phyloP scores from a whole-genome alignment of 176 grass and related monocot species.

The Oryza nivara region DNA sequence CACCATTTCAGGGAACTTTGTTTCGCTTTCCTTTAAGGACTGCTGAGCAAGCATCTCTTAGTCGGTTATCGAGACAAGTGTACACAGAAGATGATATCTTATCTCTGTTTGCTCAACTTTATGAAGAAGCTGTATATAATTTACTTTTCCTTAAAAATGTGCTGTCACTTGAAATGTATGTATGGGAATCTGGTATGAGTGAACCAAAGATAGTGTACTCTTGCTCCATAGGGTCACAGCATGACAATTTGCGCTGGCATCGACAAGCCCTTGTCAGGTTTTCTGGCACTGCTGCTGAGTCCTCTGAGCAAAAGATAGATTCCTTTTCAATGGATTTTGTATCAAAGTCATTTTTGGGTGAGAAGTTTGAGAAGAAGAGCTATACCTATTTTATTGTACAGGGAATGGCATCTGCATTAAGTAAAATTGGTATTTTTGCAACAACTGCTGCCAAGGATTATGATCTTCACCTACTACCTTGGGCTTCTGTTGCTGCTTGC shows the following conservation, averaged over 20 bases:
- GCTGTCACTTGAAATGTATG: slow-evolving; percentile 84
- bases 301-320: slow-evolving; percentile 59
- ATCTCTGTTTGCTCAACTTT: slow-evolving; percentile 74
- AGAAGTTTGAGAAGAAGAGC: slow-evolving; percentile 66
- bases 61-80: slow-evolving; percentile 76
- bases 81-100: slow-evolving; percentile 87
- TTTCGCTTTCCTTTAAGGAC: slow-evolving; percentile 93
- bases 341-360: slow-evolving; percentile 58
- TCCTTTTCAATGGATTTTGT: slow-evolving; percentile 77
- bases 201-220: slow-evolving; percentile 78
- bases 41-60: slow-evolving; percentile 64
- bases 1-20: slow-evolving; percentile 78
- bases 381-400: slow-evolving; percentile 80
- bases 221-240: slow-evolving; percentile 61
- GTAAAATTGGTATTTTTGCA: slow-evolving; percentile 87
- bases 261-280: slow-evolving; percentile 80
- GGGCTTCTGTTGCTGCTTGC: slow-evolving; percentile 96
- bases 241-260: slow-evolving; percentile 72
- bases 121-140: slow-evolving; percentile 77
- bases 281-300: slow-evolving; percentile 53
- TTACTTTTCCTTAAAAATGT: slow-evolving; percentile 96
- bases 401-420: slow-evolving; percentile 78
- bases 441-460: slow-evolving; percentile 83
- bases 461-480: slow-evolving; percentile 86
- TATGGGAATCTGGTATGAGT: slow-evolving; percentile 69